Percentiles rank a stretch among this genome's conserved stretches.
These are phyloP conservation scores for Sindora glabra DNA, from an alignment of 306 rosid species.

Conservation along the genomic window DNA sequence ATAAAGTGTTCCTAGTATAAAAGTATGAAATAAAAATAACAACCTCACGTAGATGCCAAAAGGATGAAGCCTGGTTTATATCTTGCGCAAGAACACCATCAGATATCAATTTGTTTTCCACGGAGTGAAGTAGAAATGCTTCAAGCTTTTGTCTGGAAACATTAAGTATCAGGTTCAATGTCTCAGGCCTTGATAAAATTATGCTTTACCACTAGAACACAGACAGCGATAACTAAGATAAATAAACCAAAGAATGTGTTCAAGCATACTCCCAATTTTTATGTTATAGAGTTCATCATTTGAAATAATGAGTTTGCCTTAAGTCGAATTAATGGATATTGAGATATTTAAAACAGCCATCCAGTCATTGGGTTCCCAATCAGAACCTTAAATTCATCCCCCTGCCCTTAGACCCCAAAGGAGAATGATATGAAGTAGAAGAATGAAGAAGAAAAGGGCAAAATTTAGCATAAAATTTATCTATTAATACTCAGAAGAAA, in stretches of 20 bases:
- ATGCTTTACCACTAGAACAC: not conserved
- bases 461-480: not conserved
- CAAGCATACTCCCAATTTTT: not conserved
- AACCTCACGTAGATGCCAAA: constrained; percentile 95
- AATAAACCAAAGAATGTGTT: not conserved
- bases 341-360: not conserved
- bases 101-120: constrained; percentile 80
- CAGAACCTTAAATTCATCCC: constrained; percentile 6
- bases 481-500: not conserved
- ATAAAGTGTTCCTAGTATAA: not conserved
- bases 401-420: not conserved
- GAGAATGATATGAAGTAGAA: not conserved
- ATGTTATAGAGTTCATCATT: constrained; percentile 7
- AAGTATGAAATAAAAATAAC: constrained; percentile 10
- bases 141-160: constrained; percentile 85
- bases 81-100: constrained; percentile 94
- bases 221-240: not conserved
- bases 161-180: constrained; percentile 5
- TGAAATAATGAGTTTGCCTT: not conserved
- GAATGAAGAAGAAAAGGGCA: not conserved
- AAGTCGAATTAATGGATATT: not conserved
- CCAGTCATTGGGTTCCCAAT: constrained; percentile 2
- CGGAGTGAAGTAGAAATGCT: constrained; percentile 70
- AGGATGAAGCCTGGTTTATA: constrained; percentile 85
- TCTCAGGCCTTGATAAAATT: constrained; percentile 1